phyloP scores from a whole-genome alignment of 345 rosid genomes.

The Lepidium aucheri region DNA sequence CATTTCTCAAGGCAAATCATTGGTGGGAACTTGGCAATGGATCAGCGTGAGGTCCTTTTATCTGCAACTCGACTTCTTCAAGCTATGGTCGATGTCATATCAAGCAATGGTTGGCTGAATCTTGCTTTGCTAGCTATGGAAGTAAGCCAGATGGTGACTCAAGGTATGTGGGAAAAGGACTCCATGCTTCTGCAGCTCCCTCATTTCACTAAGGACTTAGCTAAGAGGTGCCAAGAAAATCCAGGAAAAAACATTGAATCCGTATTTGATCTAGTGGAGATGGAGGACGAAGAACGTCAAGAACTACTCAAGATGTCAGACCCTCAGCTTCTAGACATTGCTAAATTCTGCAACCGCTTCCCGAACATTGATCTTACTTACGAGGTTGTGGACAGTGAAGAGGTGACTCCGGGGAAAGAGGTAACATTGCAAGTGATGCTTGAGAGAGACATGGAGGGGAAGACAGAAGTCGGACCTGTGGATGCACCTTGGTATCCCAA shows the following conservation, averaged over 20 bases:
- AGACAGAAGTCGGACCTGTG: background rate
- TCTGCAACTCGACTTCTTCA: slow-evolving; percentile 68
- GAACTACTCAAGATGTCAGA: slow-evolving; percentile 74
- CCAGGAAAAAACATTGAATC: slow-evolving; percentile 69
- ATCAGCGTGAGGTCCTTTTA: slow-evolving; percentile 71
- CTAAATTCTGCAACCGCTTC: slow-evolving; percentile 5
- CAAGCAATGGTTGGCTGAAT: slow-evolving; percentile 75
- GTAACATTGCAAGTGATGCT: no score
- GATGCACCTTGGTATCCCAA: no score
- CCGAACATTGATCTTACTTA: no score
- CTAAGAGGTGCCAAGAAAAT: slow-evolving; percentile 71
- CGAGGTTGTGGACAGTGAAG: no score
- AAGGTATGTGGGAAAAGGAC: slow-evolving; percentile 91
- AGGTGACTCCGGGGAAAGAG: no score
- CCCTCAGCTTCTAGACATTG: background rate
- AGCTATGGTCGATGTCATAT: slow-evolving; percentile 85
- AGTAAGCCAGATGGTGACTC: slow-evolving; percentile 92
- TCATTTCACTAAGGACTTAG: slow-evolving; percentile 70
- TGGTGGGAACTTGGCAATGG: slow-evolving; percentile 54
- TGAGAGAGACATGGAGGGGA: no score
- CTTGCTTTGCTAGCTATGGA: slow-evolving; percentile 89
- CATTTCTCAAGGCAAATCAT: slow-evolving; percentile 75
- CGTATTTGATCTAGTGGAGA: slow-evolving; percentile 70
- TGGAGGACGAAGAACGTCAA: slow-evolving; percentile 75
- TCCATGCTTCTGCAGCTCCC: slow-evolving; percentile 87